Conservation (phyloP, 164 flowering plant species). For the Sextonia rubra region DNA sequence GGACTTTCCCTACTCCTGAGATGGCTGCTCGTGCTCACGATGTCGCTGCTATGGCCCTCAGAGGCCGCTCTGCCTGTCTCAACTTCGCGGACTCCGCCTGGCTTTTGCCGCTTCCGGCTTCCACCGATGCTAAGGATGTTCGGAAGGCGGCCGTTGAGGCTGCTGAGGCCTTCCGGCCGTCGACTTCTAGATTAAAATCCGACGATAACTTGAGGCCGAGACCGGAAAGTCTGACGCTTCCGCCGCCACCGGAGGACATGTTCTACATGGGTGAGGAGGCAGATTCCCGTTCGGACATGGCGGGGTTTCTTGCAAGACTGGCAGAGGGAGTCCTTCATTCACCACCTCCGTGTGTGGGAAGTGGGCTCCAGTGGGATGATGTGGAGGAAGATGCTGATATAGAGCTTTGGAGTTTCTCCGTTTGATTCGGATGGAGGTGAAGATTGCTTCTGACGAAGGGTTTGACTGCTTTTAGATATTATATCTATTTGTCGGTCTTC, state of each 20-base stretch:
- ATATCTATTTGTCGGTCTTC: too few species aligned
- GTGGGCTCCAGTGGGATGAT: slow-evolving; percentile 19
- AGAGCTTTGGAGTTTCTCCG: slow-evolving; percentile 21
- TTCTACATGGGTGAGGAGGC: slow-evolving; percentile 11
- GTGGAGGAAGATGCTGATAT: slow-evolving; percentile 17
- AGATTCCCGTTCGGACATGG: slow-evolving; percentile 12
- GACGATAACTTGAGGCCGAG: too few species aligned
- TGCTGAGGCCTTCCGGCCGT: slow-evolving; percentile 52
- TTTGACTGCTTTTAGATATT: too few species aligned
- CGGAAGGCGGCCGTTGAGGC: slow-evolving; percentile 67
- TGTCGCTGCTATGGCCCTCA: slow-evolving; percentile 59
- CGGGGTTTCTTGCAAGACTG: slow-evolving; percentile 22
- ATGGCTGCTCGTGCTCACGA: slow-evolving; percentile 80
- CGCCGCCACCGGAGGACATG: background rate
- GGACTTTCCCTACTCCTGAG: slow-evolving; percentile 51
- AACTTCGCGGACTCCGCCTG: slow-evolving; percentile 79
- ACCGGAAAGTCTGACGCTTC: too few species aligned
- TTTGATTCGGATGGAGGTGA: slow-evolving; percentile 3
- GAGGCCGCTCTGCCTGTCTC: slow-evolving; percentile 57
- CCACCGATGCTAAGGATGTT: slow-evolving; percentile 47
- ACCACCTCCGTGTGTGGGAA: slow-evolving; percentile 15
- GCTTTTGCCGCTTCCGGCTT: slow-evolving; percentile 48
- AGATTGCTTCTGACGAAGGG: too few species aligned
- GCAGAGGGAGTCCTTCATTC: slow-evolving; percentile 32
- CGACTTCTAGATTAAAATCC: background rate